These are phyloP conservation scores for Raphanus hybrid DNA, from an alignment of 441 rosid species.

Conservation along the genomic window DNA sequence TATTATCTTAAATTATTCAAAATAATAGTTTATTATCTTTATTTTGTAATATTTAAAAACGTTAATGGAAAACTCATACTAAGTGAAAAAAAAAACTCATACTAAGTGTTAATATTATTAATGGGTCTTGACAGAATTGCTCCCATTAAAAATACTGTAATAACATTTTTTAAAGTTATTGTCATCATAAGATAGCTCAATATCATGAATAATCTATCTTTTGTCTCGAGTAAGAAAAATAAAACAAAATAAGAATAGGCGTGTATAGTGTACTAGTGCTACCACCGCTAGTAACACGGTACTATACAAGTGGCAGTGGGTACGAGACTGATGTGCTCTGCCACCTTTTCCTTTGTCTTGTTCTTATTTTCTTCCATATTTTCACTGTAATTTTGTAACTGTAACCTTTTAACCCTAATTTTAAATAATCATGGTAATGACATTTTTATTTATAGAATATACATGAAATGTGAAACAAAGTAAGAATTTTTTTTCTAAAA, in stretches of 20 bases:
- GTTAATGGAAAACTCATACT: background rate
- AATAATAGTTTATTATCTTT: background rate
- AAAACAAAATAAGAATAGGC: slow-evolving; percentile 32
- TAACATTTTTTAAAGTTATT: background rate
- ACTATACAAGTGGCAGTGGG: background rate
- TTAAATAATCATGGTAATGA: background rate
- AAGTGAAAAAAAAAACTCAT: background rate
- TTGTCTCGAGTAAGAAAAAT: slow-evolving; percentile 41
- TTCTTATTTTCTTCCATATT: background rate
- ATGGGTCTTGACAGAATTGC: background rate
- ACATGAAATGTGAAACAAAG: background rate
- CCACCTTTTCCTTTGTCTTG: background rate
- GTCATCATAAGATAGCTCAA: background rate
- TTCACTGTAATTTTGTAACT: background rate
- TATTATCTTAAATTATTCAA: background rate
- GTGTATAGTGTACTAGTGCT: background rate
- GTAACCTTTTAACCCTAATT: background rate
- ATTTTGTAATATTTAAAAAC: background rate
- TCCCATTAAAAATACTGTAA: background rate
- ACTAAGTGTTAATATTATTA: background rate
- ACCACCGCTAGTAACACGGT: background rate
- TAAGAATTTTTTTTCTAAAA: background rate
- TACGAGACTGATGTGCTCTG: slow-evolving; percentile 1
- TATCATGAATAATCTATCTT: slow-evolving; percentile 12
- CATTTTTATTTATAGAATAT: background rate